Base-by-base conservation (phyloP, 805 yeast species). In the Saturnispora hagleri region DNA sequence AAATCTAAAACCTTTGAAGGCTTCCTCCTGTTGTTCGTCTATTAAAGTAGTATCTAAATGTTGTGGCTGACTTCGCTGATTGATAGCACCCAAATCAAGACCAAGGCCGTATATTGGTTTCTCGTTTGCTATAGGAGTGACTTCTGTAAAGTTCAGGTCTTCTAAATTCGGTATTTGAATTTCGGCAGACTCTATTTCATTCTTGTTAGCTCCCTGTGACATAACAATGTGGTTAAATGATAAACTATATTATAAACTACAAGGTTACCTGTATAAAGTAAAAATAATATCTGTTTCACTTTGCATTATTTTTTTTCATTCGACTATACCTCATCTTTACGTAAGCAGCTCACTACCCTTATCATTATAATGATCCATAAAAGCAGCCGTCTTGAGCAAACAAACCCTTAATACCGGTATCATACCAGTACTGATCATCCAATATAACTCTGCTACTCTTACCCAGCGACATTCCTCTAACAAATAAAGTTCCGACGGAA, bases 331-430 rank as follows among this genome's bases (percentile, higher is more conserved):
- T 18, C 35, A 20, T 31, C 22, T 10, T 28, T 47, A 42, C 46
- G 40, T 43, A 33, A 42, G 46, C 50, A 47, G n/a, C 18, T 9
- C 7, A 3, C 17, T 22, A 26, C 20, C 6, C 24, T 9, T 24
- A 34, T 15, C 13, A 33, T 46, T 46, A 36, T 15, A 43, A 10
- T 9, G 49, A 34, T 7, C 57, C 73, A 62, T 84, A 85, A 53
- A 85, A 73, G 61, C 90, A 84, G 2, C 90, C 90, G 64, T 85
- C 91, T 28, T 65, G 69, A 13, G 89, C 90, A 74, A 83, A 82
- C 36, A 71, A 70, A 0, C 88, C 89, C 35, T 57, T 60, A 0
- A 81, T 68, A 5, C 75, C 76, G 3, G 76, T 69, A 10, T 69
- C 65, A 67, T 73, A 68, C 66, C 74, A 82, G 20, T 77, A 76